phyloP scores from a whole-genome alignment of 305 asterid genomes.

The Fraxinus angustifolia region DNA sequence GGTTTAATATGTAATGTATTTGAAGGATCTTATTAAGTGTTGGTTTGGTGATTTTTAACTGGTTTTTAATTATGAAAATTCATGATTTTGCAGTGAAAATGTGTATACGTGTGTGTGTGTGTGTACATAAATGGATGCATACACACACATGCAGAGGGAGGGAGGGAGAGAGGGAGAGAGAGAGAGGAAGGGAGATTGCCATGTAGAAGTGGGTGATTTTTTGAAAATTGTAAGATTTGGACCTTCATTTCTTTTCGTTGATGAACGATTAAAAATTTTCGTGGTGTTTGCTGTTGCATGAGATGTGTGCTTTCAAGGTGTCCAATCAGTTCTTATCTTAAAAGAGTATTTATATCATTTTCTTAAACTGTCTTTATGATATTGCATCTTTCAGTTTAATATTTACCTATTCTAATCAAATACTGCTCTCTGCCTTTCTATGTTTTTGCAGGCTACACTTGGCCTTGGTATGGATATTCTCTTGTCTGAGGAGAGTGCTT shows the following conservation, averaged over 20 bases:
- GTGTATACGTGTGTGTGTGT: background rate
- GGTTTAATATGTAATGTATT: background rate
- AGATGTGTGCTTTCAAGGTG: slow-evolving; percentile 21
- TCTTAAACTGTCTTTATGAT: slow-evolving; percentile 8
- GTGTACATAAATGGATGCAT: background rate
- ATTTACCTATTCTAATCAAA: background rate
- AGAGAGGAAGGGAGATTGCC: background rate
- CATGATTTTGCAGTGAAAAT: background rate
- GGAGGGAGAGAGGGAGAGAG: slow-evolving; percentile 4
- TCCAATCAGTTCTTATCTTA: slow-evolving; percentile 17
- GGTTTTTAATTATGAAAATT: background rate
- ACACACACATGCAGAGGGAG: background rate
- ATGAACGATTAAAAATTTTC: background rate
- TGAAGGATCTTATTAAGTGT: background rate
- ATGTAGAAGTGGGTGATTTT: slow-evolving; percentile 17
- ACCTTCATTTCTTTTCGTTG: background rate
- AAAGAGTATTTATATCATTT: background rate
- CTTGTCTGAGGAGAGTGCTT: slow-evolving; percentile 90
- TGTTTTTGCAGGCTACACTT: slow-evolving; percentile 77
- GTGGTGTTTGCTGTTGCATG: slow-evolving; percentile 9
- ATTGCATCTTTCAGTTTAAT: slow-evolving; percentile 14
- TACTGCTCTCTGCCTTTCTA: slow-evolving; percentile 7
- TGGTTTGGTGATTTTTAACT: background rate
- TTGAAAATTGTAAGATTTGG: slow-evolving; percentile 4
- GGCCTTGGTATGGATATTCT: slow-evolving; percentile 92